Evolutionary conservation across 805 yeast species (phyloP), one percentile per base, ranked within the genome.

Genomic region (Middelhovenomyces tepae): DNA sequence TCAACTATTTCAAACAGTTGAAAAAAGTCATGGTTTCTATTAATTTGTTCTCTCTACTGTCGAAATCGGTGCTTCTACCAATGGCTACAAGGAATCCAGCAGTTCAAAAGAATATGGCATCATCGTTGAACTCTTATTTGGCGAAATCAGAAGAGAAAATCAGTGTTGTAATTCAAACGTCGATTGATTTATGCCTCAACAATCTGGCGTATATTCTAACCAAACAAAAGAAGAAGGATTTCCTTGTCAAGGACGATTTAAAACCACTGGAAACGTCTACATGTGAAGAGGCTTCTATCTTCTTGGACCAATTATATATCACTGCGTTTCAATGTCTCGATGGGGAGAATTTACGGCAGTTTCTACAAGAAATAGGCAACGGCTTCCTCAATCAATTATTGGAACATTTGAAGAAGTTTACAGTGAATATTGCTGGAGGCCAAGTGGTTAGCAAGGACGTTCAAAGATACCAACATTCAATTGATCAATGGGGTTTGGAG

Each of bases 381-480:
- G 66, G 65, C 16, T 62, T 80, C 24, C 67, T 79, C 45, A 65
- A 65, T 17, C 62, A 72, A 27, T 58, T 89, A 29, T 60, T 84
- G 45, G 71, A 66, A 17, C 95, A 87, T 51, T 78, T 78, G 53
- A 75, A 76, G 39, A 80, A 76, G 47, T 82, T 73, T 51, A 74
- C 72, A 25, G 83, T 87, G 42, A 81, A 74, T 45, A 75, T 85
- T 1, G 72, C 76, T 5, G 97, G 96, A 34, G 95, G 94, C 19
- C 66, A 78, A 39, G 73, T 80, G 9, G 69, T 84, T 9, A 82
- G 13, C 0, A 81, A 78, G 47, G 96, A 87, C 56, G 75, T 82
- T 5, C 79, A 81, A 23, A 71, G 81, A 28, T 83, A 78, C 49
- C 89, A 84, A 53, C 64, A 71, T 10, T 64, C 71, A 9, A 67